These are phyloP conservation scores for Porodaedalea pini DNA, from an alignment of 1,284 basidiomycete species.

Conservation along the genomic window DNA sequence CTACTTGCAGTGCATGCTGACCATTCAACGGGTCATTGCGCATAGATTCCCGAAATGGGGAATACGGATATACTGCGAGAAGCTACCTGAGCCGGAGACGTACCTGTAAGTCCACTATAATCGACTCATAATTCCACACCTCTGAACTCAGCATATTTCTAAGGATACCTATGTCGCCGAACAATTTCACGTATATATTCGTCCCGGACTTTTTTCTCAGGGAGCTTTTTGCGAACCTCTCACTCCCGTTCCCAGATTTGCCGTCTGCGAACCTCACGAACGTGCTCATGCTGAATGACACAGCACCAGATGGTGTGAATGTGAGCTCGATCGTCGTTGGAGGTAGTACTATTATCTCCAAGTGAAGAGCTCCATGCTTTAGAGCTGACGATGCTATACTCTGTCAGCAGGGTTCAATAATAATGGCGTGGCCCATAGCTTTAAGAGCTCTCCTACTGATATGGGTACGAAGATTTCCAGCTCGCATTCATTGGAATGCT, in stretches of 20 bases:
- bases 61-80: slow-evolving; percentile 37
- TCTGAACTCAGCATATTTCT: neutral
- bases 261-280: slow-evolving; percentile 24
- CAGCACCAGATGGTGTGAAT: slow-evolving; percentile 26
- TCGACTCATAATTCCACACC: too few species aligned
- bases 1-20: too few species aligned
- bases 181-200: slow-evolving; percentile 35
- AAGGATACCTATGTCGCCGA: neutral
- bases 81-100: slow-evolving; percentile 30
- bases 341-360: slow-evolving; percentile 21
- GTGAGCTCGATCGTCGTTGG: slow-evolving; percentile 28
- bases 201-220: slow-evolving; percentile 33
- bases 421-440: slow-evolving; percentile 15
- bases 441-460: neutral
- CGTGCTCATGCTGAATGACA: slow-evolving; percentile 26
- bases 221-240: slow-evolving; percentile 28
- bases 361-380: too few species aligned
- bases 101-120: slow-evolving; percentile 33
- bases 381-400: too few species aligned
- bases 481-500: too few species aligned
- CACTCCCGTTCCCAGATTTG: slow-evolving; percentile 30
- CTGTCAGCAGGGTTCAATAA: neutral
- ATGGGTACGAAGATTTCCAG: slow-evolving; percentile 1
- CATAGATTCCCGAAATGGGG: slow-evolving; percentile 41
- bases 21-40: neutral